Evolutionary conservation across 495 filamentous ascomycete species (phyloP).

Genomic region (Penicillium flavigenum): DNA sequence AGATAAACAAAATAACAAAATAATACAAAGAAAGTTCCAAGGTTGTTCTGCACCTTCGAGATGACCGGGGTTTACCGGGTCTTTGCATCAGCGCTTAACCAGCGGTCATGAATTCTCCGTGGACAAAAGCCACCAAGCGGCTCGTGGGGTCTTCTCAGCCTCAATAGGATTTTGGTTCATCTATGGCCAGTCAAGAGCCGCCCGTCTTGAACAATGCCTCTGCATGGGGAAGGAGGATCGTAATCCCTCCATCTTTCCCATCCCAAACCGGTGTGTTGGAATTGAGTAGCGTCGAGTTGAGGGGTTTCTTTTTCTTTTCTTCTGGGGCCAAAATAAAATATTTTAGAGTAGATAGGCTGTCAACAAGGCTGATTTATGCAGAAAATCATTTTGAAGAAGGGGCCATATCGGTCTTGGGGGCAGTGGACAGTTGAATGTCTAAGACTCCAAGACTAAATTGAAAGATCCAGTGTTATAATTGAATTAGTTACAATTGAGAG

Average conservation of each 20-base stretch:
- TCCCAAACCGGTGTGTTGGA: constrained; percentile 3
- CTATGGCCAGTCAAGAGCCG: constrained; percentile 29
- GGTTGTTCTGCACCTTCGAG: constrained; percentile 16
- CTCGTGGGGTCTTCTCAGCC: constrained; percentile 31
- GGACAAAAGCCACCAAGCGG: constrained; percentile 18
- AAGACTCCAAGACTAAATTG: not conserved
- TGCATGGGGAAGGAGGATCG: constrained; percentile 3
- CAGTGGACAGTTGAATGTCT: not conserved
- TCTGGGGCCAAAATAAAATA: not conserved
- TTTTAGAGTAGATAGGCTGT: not conserved
- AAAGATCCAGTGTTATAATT: not conserved
- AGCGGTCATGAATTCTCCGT: constrained; percentile 30
- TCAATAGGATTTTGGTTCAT: constrained; percentile 16
- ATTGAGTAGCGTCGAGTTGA: not conserved
- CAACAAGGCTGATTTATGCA: constrained; percentile 9
- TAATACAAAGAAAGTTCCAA: constrained; percentile 1
- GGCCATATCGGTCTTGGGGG: not conserved
- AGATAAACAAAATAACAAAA: not conserved
- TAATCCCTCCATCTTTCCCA: constrained; percentile 4
- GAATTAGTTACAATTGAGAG: not conserved
- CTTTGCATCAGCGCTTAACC: constrained; percentile 29
- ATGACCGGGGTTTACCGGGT: constrained; percentile 4
- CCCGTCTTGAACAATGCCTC: constrained; percentile 10
- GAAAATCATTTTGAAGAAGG: not conserved
- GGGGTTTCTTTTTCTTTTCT: not conserved